Base-by-base conservation (phyloP, 2,329 filamentous ascomycete species). In the Cordyceps sp. region DNA sequence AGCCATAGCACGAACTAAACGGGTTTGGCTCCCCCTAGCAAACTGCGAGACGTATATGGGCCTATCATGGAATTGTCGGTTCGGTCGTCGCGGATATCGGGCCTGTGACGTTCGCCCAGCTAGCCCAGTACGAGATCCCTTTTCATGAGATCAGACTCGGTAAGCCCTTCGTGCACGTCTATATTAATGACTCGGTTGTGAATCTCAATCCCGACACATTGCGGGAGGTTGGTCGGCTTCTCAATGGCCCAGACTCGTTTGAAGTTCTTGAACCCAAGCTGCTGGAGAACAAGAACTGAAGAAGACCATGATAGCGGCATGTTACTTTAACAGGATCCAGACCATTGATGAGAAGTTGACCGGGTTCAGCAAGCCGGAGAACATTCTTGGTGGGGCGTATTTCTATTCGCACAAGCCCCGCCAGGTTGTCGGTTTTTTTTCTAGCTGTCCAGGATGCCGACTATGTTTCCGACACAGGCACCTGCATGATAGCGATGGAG, bases 311-410 rank as follows among this genome's bases (percentile, higher is more conserved):
- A 40, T 49, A 5, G 44, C 44, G 2, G 44, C 45, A 4, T 42
- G 47, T 4, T 43, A 47, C 36, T 50, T 50, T 37, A 50, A 50
- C 37, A 45, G 41, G 9, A 45, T 49, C 29, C 47, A 50, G 36
- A 45, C 45, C 33, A 40, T 46, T 34, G 41, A 44, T 13, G 30
- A 46, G 37, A 43, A 45, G 35, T 44, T 49, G 21, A 42, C 48
- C 34, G 51, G 51, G 34, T 47, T 46, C 17, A 46, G 42, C 37
- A 49, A 45, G 37, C 46, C 42, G 5, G 45, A 46, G 21, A 45
- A 44, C 30, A 48, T 50, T 21, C 39, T 50, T 5, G 46, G 48
- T 35, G 48, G 50, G 34, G 34, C 50, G n/a, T 51, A 41, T 33
- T 51, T 50, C 37, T 51, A 49, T 36, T 42, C 45, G 8, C 47